These are phyloP conservation scores for Trichophyton mentagrophytes DNA, from an alignment of 2,329 filamentous ascomycete genomes.

Conservation along the genomic window DNA sequence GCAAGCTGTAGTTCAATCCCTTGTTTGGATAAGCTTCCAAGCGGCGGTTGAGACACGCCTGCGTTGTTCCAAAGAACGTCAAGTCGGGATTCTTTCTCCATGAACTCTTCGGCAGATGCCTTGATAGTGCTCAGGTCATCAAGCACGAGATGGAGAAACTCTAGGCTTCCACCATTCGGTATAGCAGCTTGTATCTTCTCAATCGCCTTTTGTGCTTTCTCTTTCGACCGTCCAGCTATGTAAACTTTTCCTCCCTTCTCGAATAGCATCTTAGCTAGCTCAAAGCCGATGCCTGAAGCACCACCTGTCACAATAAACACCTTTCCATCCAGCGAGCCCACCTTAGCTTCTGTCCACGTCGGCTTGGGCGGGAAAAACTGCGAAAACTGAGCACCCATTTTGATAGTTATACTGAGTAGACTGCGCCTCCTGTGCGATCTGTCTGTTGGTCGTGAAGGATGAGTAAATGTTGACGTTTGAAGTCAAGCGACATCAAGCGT, in stretches of 20 bases:
- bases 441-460: neutral
- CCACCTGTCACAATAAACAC: constrained; percentile 31
- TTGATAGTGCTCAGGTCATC: constrained; percentile 30
- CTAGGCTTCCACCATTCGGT: constrained; percentile 18
- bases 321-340: constrained; percentile 16
- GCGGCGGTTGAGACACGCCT: constrained; percentile 25
- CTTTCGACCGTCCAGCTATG: constrained; percentile 30
- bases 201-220: constrained; percentile 31
- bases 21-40: constrained; percentile 21
- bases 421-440: neutral
- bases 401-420: neutral
- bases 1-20: constrained; percentile 29
- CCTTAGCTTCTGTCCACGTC: constrained; percentile 14
- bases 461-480: neutral
- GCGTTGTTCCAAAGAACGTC: constrained; percentile 29
- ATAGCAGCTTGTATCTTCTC: constrained; percentile 22
- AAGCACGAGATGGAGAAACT: constrained; percentile 30
- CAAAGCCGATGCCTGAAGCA: constrained; percentile 29
- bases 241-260: constrained; percentile 34
- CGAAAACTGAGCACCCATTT: constrained; percentile 4
- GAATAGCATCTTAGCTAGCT: constrained; percentile 31
- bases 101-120: constrained; percentile 25
- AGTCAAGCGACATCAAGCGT: neutral
- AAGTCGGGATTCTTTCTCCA: constrained; percentile 23
- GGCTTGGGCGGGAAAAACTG: constrained; percentile 13